Base-by-base conservation (phyloP, 164 flowering plant species). In the Dillenia suffruticosa region DNA sequence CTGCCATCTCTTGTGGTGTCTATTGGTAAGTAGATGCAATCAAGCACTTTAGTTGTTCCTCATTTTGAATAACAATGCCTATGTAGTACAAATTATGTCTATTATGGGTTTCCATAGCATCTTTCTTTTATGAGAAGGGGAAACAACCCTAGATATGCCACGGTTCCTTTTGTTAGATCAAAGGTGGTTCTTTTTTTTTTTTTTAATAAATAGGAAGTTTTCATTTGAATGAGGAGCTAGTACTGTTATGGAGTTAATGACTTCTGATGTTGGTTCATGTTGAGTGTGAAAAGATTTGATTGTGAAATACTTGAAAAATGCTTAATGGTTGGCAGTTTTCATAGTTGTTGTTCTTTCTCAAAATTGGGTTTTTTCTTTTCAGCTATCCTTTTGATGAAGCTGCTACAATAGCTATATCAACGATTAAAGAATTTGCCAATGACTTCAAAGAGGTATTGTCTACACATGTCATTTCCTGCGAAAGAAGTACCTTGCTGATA, bases 1-100 rank as follows among this genome's bases (percentile, higher is more conserved):
- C 99, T 76, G 94, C 99, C 71, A 80, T 94, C 69, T 94, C 99
- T 46, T 94, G 97, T 68, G 99, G 99, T 61, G 79, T 81, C 9
- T 89, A 58, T 67, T 68, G 96, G 99, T 94, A 68, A 73, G 83
- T 58, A 69, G 44, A 40, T n/a, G 44, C 3, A 12, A 57, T 12
- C 46, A 17, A 57, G 44, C 5, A 8, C 32, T 26, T 26, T 2
- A 26, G 32, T 26, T 26, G 32, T 4, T 26, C 32, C 32, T 26
- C 32, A 26, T 26, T 26, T 26, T 26, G 32, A 19, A 10, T 2
- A 43, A 17, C 16, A 12, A 8, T 46, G 17, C 12, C 49, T 17
- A 24, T 57, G 43, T 50, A 61, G 49, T 46, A 60, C 61, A 45
- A 9, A 46, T 52, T 45, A 51, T 56, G 8, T 46, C 46, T 26